Percentiles rank a stretch among this genome's conserved stretches.
These are phyloP conservation scores for Solanum chacoense DNA, from an alignment of 305 asterid species.

Conservation along the genomic window DNA sequence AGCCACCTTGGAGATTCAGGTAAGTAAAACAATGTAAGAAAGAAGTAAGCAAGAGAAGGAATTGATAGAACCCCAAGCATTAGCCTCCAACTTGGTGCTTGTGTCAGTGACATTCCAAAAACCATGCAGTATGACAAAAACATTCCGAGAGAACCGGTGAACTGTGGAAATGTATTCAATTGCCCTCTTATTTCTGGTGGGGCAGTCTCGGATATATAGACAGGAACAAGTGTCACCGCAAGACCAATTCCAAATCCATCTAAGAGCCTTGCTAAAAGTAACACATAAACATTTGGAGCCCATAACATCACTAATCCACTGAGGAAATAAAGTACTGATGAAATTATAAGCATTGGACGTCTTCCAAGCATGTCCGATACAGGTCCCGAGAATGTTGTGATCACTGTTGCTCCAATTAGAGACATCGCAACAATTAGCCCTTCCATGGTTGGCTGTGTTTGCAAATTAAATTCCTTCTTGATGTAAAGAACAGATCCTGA, in stretches of 20 bases:
- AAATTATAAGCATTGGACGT: constrained; percentile 79
- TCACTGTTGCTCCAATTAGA: constrained; percentile 78
- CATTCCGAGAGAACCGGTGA: constrained; percentile 80
- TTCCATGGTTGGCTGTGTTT: constrained; percentile 70
- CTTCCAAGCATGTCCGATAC: constrained; percentile 77
- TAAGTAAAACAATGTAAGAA: constrained; percentile 48
- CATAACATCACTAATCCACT: constrained; percentile 82
- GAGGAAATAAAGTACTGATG: constrained; percentile 60
- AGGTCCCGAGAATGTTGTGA: constrained; percentile 76
- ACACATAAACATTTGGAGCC: constrained; percentile 79
- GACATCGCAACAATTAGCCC: constrained; percentile 94
- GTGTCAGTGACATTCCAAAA: constrained; percentile 65
- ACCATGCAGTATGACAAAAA: constrained; percentile 86
- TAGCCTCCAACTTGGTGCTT: constrained; percentile 79
- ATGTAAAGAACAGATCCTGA: constrained; percentile 89
- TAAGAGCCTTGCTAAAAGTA: constrained; percentile 73
- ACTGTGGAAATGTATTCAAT: constrained; percentile 82
- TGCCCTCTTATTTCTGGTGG: constrained; percentile 85
- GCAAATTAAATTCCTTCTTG: constrained; percentile 66
- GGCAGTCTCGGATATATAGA: constrained; percentile 90
- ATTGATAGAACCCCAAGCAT: constrained; percentile 87
- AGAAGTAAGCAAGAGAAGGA: constrained; percentile 60
- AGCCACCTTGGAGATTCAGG: constrained; percentile 99
- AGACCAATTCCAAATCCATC: constrained; percentile 95
- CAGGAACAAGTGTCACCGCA: constrained; percentile 87